These are phyloP conservation scores for Pythium scleroteichum DNA, from an alignment of 352 stramenopile genomes.

Conservation along the genomic window DNA sequence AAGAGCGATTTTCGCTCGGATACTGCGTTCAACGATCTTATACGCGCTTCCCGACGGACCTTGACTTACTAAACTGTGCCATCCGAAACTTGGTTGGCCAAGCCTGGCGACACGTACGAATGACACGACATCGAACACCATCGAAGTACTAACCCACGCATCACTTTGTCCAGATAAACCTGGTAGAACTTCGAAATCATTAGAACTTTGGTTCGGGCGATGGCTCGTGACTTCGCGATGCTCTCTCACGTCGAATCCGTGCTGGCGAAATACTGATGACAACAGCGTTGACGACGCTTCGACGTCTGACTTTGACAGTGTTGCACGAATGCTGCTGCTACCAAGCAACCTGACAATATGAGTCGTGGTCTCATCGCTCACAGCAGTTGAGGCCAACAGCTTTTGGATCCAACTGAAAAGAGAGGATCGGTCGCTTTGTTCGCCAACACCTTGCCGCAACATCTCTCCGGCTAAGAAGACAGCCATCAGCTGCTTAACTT, in stretches of 20 bases:
- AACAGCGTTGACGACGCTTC: slow-evolving; percentile 12
- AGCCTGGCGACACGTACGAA: slow-evolving; percentile 19
- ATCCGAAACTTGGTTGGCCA: slow-evolving; percentile 16
- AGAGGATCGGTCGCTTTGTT: slow-evolving; percentile 60
- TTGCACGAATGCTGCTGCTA: slow-evolving; percentile 6
- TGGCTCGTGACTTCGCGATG: slow-evolving; percentile 3
- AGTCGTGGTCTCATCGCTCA: slow-evolving; percentile 62
- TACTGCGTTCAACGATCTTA: slow-evolving; percentile 5
- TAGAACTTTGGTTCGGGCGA: neutral
- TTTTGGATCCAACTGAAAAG: slow-evolving; percentile 68
- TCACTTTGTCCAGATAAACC: slow-evolving; percentile 22
- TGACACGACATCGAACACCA: slow-evolving; percentile 20
- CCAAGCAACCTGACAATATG: slow-evolving; percentile 60
- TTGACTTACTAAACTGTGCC: slow-evolving; percentile 9
- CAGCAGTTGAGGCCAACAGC: slow-evolving; percentile 52
- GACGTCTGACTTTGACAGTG: slow-evolving; percentile 5
- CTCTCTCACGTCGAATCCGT: slow-evolving; percentile 18
- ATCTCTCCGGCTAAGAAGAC: slow-evolving; percentile 74
- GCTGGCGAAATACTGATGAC: slow-evolving; percentile 5
- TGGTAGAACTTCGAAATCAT: slow-evolving; percentile 15
- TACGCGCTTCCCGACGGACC: neutral
- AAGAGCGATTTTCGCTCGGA: slow-evolving; percentile 13
- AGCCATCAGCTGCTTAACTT: slow-evolving; percentile 79
- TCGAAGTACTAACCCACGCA: slow-evolving; percentile 12
- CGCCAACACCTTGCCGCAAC: slow-evolving; percentile 50